Percentiles rank a stretch among this genome's conserved stretches.
phyloP scores from a whole-genome alignment of 805 yeast genomes.

The Starmerella ratchasimensis region DNA sequence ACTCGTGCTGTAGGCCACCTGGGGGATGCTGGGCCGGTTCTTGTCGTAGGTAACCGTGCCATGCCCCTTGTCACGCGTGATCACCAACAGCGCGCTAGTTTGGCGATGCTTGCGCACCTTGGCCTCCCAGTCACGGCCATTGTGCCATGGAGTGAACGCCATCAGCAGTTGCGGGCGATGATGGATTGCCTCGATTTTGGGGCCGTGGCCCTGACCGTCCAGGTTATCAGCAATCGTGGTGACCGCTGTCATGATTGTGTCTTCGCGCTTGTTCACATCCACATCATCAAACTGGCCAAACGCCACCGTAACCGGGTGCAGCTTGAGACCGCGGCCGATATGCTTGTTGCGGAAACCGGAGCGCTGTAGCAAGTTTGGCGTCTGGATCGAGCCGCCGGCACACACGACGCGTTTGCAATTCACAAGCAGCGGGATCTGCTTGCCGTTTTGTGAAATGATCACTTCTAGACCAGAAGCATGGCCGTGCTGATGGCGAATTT shows the following conservation, averaged over 20 bases:
- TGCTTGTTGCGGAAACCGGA: conserved; percentile 39
- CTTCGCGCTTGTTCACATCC: conserved; percentile 29
- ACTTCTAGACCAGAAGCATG: conserved; percentile 35
- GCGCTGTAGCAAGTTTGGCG: conserved; percentile 36
- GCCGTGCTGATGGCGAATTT: conserved; percentile 31
- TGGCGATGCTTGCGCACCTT: conserved; percentile 30
- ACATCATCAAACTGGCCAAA: conserved; percentile 32
- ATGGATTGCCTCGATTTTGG: conserved; percentile 37
- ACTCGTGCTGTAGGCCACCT: conserved; percentile 31
- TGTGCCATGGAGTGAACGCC: conserved; percentile 34
- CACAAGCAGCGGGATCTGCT: conserved; percentile 20
- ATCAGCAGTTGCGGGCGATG: conserved; percentile 33
- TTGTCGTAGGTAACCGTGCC: conserved; percentile 26
- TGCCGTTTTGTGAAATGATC: conserved; percentile 19
- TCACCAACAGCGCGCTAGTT: conserved; percentile 30
- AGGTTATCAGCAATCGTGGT: conserved; percentile 35
- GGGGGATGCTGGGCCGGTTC: conserved; percentile 24
- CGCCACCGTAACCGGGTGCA: conserved; percentile 36
- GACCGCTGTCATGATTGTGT: conserved; percentile 39
- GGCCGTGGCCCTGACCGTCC: conserved; percentile 42
- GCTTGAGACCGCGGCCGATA: conserved; percentile 38
- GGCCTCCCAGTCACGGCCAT: conserved; percentile 27
- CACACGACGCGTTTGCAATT: conserved; percentile 35
- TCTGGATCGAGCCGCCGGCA: conserved; percentile 36
- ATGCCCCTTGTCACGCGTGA: conserved; percentile 35